Conservation (phyloP, 352 stramenopile species). For the Albugo candida region DNA sequence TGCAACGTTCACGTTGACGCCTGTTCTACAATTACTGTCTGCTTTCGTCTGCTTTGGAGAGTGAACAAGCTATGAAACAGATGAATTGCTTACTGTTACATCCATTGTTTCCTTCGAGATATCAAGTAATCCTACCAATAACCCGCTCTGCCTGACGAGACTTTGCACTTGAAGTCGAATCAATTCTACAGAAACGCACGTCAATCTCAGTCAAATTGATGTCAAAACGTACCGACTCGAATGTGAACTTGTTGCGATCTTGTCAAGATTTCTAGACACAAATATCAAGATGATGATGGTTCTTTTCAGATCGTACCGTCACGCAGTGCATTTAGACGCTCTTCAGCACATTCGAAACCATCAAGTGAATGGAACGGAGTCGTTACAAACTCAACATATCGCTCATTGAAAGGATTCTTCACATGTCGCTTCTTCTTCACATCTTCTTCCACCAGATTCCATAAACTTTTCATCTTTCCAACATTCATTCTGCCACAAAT, state of each 20-base stretch:
- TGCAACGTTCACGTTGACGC: too few relatives aligned
- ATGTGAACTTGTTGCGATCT: constrained; percentile 15
- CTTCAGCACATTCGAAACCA: not conserved
- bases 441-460: constrained; percentile 12
- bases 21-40: too few relatives aligned
- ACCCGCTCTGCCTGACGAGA: not conserved
- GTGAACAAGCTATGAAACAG: too few relatives aligned
- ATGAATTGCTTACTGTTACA: too few relatives aligned
- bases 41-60: too few relatives aligned
- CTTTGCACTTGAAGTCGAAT: not conserved
- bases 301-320: not conserved
- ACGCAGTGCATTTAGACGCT: not conserved
- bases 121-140: too few relatives aligned
- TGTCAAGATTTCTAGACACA: constrained; percentile 10
- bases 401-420: constrained; percentile 16
- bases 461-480: too few relatives aligned
- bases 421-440: constrained; percentile 19
- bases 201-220: not conserved
- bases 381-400: constrained; percentile 14
- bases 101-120: too few relatives aligned
- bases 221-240: constrained; percentile 8
- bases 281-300: not conserved
- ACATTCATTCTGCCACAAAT: too few relatives aligned
- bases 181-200: not conserved
- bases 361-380: constrained; percentile 10